phyloP scores from a whole-genome alignment of 495 filamentous ascomycete genomes.

The Clohesyomyces aquaticus region DNA sequence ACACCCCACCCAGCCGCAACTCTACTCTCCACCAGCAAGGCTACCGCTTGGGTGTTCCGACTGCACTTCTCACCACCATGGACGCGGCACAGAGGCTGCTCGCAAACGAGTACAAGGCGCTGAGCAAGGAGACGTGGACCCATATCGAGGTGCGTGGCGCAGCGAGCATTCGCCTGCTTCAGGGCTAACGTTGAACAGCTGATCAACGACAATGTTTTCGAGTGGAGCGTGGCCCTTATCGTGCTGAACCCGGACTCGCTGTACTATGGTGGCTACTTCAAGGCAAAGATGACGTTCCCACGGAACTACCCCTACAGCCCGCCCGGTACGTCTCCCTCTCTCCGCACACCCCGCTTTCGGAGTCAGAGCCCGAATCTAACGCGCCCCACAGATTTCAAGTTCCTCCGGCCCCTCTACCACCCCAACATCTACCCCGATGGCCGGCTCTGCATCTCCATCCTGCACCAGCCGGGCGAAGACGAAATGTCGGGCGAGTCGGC shows the following conservation, averaged over 20 bases:
- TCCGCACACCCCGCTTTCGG: neutral
- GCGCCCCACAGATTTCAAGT: conserved; percentile 68
- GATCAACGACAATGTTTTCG: conserved; percentile 74
- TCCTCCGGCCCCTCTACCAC: conserved; percentile 80
- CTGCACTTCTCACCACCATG: neutral
- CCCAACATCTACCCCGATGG: conserved; percentile 93
- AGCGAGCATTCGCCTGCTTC: neutral
- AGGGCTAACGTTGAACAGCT: conserved; percentile 51
- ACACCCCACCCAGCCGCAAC: too few species aligned
- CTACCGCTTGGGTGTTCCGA: neutral
- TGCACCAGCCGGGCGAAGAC: conserved; percentile 90
- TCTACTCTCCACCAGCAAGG: neutral
- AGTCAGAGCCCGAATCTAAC: neutral
- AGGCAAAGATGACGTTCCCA: conserved; percentile 84
- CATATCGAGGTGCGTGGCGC: conserved; percentile 72
- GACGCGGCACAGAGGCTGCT: conserved; percentile 72
- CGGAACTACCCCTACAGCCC: conserved; percentile 88
- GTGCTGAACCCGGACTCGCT: conserved; percentile 88
- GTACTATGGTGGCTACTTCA: conserved; percentile 93
- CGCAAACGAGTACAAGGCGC: conserved; percentile 83
- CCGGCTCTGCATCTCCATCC: conserved; percentile 92
- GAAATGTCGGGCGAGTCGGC: conserved; percentile 88
- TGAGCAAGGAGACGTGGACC: conserved; percentile 90
- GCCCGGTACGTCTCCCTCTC: conserved; percentile 56
- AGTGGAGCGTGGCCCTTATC: conserved; percentile 86